A percentile compares a stretch with the other conserved stretches of the same genome.
phyloP scores from a whole-genome alignment of 805 yeast species.

The Cyberlindnera xylosilytica region DNA sequence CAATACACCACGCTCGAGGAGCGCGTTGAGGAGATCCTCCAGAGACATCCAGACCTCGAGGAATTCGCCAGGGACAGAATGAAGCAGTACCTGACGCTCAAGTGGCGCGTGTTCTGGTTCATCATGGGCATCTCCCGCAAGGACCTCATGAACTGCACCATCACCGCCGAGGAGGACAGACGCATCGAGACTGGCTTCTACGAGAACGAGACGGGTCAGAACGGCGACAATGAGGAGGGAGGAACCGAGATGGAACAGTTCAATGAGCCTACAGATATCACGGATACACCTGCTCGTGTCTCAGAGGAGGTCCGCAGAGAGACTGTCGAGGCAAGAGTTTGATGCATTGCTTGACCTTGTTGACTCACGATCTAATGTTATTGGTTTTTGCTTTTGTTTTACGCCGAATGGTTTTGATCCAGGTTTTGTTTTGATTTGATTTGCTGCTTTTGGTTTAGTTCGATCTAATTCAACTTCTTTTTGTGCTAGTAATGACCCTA shows the following conservation, averaged over 20 bases:
- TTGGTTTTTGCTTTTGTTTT: not conserved
- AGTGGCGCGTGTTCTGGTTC: slow-evolving; percentile 45
- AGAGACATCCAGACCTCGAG: slow-evolving; percentile 43
- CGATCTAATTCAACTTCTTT: no score
- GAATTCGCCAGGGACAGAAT: slow-evolving; percentile 40
- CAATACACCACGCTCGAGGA: slow-evolving; percentile 39
- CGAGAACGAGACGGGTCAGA: not conserved
- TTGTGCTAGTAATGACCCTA: no score
- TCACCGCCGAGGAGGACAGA: slow-evolving; percentile 25
- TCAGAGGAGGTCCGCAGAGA: not conserved
- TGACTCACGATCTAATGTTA: slow-evolving; percentile 2
- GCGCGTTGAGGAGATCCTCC: slow-evolving; percentile 39
- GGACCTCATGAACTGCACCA: slow-evolving; percentile 52
- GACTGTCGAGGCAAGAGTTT: not conserved
- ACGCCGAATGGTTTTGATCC: no score
- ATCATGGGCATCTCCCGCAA: slow-evolving; percentile 50
- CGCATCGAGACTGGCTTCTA: slow-evolving; percentile 3
- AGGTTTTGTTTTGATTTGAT: no score
- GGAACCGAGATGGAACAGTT: no score
- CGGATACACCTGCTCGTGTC: no score
- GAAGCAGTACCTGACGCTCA: slow-evolving; percentile 29
- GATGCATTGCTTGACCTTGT: no score
- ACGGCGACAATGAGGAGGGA: no score
- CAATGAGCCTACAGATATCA: no score
- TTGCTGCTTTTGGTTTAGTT: no score